Base-by-base conservation (phyloP, 495 filamentous ascomycete genomes). In the Clohesyomyces aquaticus region DNA sequence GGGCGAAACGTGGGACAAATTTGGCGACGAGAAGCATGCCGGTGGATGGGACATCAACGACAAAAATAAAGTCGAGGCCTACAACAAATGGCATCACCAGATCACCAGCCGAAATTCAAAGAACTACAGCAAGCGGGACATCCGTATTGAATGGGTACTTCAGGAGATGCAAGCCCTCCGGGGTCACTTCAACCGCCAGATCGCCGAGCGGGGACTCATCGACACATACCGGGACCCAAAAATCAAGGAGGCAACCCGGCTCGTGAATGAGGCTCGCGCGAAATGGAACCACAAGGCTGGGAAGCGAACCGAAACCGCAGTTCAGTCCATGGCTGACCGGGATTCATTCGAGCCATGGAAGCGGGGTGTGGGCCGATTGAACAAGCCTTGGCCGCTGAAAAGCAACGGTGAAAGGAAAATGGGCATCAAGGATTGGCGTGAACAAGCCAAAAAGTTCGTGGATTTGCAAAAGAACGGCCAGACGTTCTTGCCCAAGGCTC, bases 111-210 rank as follows among this genome's bases (percentile, higher is more conserved):
- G 16, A n/a, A 18, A 23, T n/a, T 6, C 8, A 4, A 47, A n/a
- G 16, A 47, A n/a, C 45, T 47, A 47, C 45, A 18, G 4, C 45
- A 47, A 47, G 45, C 45, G 45, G 4, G 45, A 47, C 45, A 47
- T 38, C 14, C 32, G 32, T 14, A 38, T 6, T 6, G 6, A 14
- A 6, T 38, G 32, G 32, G 6, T 6, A 6, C 6, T 6, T 14
- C 32, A 38, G 32, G 32, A 38, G 32, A 6, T 38, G 6, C 6
- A 6, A 38, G 32, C 32, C 6, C 32, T 38, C 6, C 32, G 32
- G 14, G 14, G 14, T 6, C 32, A 38, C 14, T 38, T 6, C 32
- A 38, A 38, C 14, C 6, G 14, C 32, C 6, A 38, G 32, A 38
- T 38, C 32, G 32, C 6, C 6, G 6, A 6, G 6, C 32, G 32